Percentiles rank a stretch among this genome's conserved stretches.
These are phyloP conservation scores for Paracorniculantispora psalliotae DNA, from an alignment of 2,329 filamentous ascomycete genomes.

Conservation along the genomic window DNA sequence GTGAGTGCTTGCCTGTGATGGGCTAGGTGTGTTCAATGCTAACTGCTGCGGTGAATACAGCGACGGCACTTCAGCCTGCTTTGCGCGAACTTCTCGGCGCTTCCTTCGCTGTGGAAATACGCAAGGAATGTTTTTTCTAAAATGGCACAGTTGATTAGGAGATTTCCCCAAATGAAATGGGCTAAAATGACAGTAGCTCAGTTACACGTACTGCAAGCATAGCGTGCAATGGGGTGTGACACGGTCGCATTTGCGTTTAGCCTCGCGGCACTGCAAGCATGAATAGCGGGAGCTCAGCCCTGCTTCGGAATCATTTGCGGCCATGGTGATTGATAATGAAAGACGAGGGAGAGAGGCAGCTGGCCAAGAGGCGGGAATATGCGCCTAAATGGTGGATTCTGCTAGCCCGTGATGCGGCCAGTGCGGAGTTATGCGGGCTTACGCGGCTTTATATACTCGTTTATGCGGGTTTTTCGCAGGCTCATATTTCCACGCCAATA, in stretches of 20 bases:
- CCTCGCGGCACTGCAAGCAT: constrained; percentile 2
- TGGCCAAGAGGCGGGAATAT: background rate
- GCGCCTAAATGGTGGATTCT: background rate
- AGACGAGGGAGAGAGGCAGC: background rate
- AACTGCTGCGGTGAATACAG: background rate
- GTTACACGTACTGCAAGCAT: constrained; percentile 7
- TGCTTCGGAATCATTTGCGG: background rate
- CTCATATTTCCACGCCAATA: background rate
- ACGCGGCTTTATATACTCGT: background rate
- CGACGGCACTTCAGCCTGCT: background rate
- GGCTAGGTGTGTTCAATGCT: constrained; percentile 3
- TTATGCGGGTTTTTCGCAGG: background rate
- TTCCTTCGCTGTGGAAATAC: constrained; percentile 3
- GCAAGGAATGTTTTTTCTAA: background rate
- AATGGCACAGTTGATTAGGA: background rate
- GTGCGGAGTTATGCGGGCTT: constrained; percentile 1
- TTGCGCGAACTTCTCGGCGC: constrained; percentile 5
- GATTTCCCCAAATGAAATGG: no score
- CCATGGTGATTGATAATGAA: constrained; percentile 4
- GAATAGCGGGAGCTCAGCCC: background rate
- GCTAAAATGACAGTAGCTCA: no score
- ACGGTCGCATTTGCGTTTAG: constrained; percentile 8
- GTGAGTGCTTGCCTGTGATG: background rate
- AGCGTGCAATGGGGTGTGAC: constrained; percentile 3
- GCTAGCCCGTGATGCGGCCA: background rate